Evolutionary conservation across 2,329 filamentous ascomycete species (phyloP).

Genomic region (Paraconiothyrium brasiliense): DNA sequence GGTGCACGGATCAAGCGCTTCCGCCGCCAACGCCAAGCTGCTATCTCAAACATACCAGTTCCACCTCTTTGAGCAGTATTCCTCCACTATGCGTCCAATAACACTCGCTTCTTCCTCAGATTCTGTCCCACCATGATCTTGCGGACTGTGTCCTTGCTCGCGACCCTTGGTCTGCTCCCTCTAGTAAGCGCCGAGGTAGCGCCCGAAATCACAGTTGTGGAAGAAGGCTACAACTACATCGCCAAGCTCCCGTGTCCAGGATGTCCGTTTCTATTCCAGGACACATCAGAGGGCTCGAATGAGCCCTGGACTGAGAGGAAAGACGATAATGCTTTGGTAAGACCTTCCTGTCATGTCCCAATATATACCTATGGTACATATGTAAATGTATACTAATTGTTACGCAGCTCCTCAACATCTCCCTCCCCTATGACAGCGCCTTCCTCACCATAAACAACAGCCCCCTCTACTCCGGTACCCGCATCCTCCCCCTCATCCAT

Average conservation of each 20-base stretch:
- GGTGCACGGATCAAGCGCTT: conserved; percentile 8
- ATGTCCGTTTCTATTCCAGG: conserved; percentile 45
- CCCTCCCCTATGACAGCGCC: conserved; percentile 37
- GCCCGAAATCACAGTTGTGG: conserved; percentile 42
- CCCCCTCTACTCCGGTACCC: conserved; percentile 28
- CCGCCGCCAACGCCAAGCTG: conserved; percentile 10
- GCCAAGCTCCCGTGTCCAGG: conserved; percentile 45
- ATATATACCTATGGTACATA: neutral
- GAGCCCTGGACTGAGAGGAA: conserved; percentile 36
- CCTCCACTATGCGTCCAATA: conserved; percentile 11
- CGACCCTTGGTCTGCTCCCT: conserved; percentile 11
- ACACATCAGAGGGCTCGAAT: conserved; percentile 35
- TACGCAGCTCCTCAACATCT: conserved; percentile 41
- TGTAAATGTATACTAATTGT: neutral
- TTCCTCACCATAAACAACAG: conserved; percentile 39
- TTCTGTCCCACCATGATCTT: conserved; percentile 27
- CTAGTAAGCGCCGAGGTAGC: conserved; percentile 29
- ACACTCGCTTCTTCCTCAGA: neutral
- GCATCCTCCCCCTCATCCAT: conserved; percentile 35
- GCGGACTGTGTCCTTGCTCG: conserved; percentile 19
- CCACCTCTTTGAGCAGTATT: conserved; percentile 9
- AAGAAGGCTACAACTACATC: conserved; percentile 43
- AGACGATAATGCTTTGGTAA: conserved; percentile 41
- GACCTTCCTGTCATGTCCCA: neutral
- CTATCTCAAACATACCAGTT: conserved; percentile 16